phyloP scores from a whole-genome alignment of 2,329 filamentous ascomycete species.

The Alternaria atra region DNA sequence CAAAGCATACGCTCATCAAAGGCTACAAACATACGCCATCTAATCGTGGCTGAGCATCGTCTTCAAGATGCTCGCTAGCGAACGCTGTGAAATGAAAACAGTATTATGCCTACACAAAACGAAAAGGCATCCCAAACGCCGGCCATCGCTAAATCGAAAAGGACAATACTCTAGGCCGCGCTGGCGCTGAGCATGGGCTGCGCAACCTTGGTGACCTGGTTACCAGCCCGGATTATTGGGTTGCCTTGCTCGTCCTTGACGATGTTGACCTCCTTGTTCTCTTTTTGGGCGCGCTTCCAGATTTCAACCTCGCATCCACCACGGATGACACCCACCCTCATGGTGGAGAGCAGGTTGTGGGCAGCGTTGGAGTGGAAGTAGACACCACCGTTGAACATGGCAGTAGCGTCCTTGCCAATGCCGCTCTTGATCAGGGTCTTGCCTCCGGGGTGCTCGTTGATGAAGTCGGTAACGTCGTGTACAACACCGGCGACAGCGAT shows the following conservation, averaged over 20 bases:
- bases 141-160: conserved; percentile 39
- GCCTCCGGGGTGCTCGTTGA: conserved; percentile 55
- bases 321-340: conserved; percentile 55
- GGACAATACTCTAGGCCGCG: conserved; percentile 68
- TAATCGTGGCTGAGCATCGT: conserved; percentile 35
- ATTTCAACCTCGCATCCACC: conserved; percentile 56
- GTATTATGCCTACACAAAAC: conserved; percentile 34
- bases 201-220: conserved; percentile 83
- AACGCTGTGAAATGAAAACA: conserved; percentile 40
- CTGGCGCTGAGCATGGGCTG: conserved; percentile 84
- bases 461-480: conserved; percentile 55
- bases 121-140: conserved; percentile 43
- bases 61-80: conserved; percentile 32
- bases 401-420: conserved; percentile 55
- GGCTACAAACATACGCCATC: conserved; percentile 42
- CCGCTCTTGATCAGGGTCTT: conserved; percentile 54
- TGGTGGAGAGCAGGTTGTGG: conserved; percentile 55
- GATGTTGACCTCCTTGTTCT: conserved; percentile 76
- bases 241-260: conserved; percentile 83
- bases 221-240: conserved; percentile 84
- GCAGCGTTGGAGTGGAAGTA: conserved; percentile 55
- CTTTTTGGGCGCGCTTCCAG: conserved; percentile 55
- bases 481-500: conserved; percentile 55
- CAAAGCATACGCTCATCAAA: conserved; percentile 29
- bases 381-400: conserved; percentile 57